Base-by-base conservation (phyloP, 2,329 filamentous ascomycete genomes). In the Arachnopeziza araneosa region DNA sequence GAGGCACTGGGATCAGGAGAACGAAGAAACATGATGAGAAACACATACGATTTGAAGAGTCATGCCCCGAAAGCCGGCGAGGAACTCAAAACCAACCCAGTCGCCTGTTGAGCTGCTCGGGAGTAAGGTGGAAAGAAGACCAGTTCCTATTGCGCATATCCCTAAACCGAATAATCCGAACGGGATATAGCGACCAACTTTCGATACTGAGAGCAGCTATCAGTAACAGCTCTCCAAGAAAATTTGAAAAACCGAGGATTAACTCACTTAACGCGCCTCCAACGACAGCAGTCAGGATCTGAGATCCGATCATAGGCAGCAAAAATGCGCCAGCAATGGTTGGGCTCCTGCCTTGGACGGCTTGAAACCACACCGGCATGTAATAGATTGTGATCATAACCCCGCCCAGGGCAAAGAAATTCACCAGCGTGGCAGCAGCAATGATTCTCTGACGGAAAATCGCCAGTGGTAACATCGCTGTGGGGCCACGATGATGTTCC, bases 301-400 rank as follows among this genome's bases (percentile, higher is more conserved):
- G 36, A 44, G 36, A 5, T 12, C 36, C 36, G 6, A 44, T 12
- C 36, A 44, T 44, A 19, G 36, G 36, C 36, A 44, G 36, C 17
- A 44, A 19, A 44, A 44, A 44, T 4, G 36, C 36, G 2, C 36
- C 36, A 3, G 36, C 36, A 44, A 44, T 44, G 17, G 36, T 44
- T 12, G 36, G 36, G 17, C 12, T 44, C 36, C 36, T 44, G 22
- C 70, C 71, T 58, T 71, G 73, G 63, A 80, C 73, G 50, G 75
- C 72, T 70, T 81, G 77, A 68, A 81, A 79, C 72, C 77, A 80
- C 60, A 80, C 71, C 3, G 78, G 77, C 22, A 80, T 67, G 60
- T 78, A 78, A 68, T 75, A 77, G 82, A 74, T 36, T 2, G 52
- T 24, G 57, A 76, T 44, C 36, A 44, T 44, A 5, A 44, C 17